Conservation (phyloP, 495 filamentous ascomycete genomes). For the Lasiosphaeriaceae sp. region DNA sequence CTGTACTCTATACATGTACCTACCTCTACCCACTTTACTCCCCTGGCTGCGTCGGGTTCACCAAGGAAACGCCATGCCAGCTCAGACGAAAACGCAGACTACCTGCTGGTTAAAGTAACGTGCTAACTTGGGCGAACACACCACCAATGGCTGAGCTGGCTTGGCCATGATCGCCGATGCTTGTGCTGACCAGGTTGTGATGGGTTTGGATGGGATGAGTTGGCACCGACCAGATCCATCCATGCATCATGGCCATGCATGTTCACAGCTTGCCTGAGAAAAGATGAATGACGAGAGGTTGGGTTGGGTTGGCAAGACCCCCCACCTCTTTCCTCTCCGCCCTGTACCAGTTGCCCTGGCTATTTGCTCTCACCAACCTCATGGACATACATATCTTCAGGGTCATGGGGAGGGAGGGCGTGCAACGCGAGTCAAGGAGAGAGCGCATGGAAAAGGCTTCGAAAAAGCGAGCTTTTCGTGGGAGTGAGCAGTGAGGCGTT, state of each 20-base stretch:
- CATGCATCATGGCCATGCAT: constrained; percentile 8
- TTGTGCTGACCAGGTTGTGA: constrained; percentile 8
- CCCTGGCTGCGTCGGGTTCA: neutral
- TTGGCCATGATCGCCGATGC: neutral
- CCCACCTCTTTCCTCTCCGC: neutral
- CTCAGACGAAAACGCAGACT: constrained; percentile 5
- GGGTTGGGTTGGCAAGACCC: too few species aligned
- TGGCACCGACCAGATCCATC: constrained; percentile 10
- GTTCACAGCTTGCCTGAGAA: too few species aligned
- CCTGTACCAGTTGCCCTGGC: too few species aligned
- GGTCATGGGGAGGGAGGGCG: too few species aligned
- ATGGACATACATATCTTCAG: too few species aligned
- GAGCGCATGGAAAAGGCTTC: neutral
- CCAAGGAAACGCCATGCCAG: constrained; percentile 8
- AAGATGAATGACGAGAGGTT: too few species aligned
- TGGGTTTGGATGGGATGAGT: constrained; percentile 8
- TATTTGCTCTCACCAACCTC: too few species aligned
- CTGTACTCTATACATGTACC: neutral
- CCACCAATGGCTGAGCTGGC: neutral
- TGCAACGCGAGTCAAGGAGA: neutral
- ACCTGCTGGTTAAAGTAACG: too few species aligned
- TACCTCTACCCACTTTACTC: too few species aligned
- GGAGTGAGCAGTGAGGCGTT: neutral
- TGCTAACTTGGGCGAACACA: neutral
- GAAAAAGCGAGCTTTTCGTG: neutral